These are phyloP conservation scores for Arthrobotrys iridis DNA, from an alignment of 2,329 filamentous ascomycete genomes.

Conservation along the genomic window DNA sequence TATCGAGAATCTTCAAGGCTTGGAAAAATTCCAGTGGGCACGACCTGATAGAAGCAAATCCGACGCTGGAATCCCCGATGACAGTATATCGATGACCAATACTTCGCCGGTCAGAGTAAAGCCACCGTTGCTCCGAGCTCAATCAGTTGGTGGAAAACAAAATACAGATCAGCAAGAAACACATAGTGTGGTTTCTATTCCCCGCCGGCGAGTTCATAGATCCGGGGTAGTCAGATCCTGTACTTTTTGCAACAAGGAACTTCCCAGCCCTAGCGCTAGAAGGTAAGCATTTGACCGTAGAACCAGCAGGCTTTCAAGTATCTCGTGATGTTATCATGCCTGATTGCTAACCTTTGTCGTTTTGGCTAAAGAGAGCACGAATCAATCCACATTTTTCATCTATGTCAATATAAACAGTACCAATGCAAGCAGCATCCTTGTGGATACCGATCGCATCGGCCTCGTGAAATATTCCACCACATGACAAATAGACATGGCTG, in stretches of 20 bases:
- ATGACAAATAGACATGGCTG: constrained; percentile 35
- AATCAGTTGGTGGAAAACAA: constrained; percentile 20
- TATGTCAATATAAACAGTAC: constrained; percentile 38
- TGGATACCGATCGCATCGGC: constrained; percentile 31
- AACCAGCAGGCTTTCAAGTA: neutral
- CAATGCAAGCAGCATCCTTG: constrained; percentile 39
- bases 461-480: constrained; percentile 40
- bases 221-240: neutral
- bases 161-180: constrained; percentile 33
- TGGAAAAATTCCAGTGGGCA: constrained; percentile 5
- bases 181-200: constrained; percentile 27
- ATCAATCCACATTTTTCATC: constrained; percentile 24
- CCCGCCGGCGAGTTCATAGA: neutral
- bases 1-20: neutral
- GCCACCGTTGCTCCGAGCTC: neutral
- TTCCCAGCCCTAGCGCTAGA: constrained; percentile 49
- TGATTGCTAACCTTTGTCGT: neutral
- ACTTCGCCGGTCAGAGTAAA: constrained; percentile 16
- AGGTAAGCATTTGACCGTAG: constrained; percentile 5
- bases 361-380: constrained; percentile 35
- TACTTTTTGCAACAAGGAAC: constrained; percentile 39
- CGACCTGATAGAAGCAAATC: constrained; percentile 18
- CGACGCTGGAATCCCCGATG: neutral
- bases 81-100: constrained; percentile 9
- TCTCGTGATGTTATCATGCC: neutral